Conservation (phyloP, 2,329 filamentous ascomycete species). For the Pseudogymnoascus pannorum region DNA sequence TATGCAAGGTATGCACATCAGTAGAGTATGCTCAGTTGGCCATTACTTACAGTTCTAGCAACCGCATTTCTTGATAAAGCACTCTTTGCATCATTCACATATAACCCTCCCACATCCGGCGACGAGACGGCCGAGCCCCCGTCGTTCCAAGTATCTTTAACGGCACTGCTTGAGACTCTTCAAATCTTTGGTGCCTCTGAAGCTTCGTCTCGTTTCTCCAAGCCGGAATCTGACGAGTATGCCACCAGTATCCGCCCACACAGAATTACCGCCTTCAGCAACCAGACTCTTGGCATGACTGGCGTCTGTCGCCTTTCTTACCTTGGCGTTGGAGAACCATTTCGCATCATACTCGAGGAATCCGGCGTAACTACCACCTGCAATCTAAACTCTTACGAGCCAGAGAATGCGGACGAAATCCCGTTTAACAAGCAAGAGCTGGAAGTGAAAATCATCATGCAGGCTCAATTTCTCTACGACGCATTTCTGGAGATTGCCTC, state of each 20-base stretch:
- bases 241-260: conserved; percentile 55
- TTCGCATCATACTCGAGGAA: conserved; percentile 82
- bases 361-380: conserved; percentile 81
- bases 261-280: conserved; percentile 69
- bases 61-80: conserved; percentile 80
- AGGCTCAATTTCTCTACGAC: conserved; percentile 63
- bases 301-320: conserved; percentile 85
- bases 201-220: conserved; percentile 49
- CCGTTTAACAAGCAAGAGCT: conserved; percentile 77
- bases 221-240: conserved; percentile 52
- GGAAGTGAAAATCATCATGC: conserved; percentile 92
- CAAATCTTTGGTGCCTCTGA: conserved; percentile 92
- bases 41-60: conserved; percentile 36
- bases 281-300: conserved; percentile 72
- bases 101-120: conserved; percentile 43
- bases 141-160: conserved; percentile 79
- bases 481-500: conserved; percentile 58
- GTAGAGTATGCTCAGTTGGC: background rate
- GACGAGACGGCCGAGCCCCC: conserved; percentile 41
- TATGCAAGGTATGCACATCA: conserved; percentile 68
- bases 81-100: conserved; percentile 79
- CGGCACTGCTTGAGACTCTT: conserved; percentile 82
- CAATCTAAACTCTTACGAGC: conserved; percentile 80
- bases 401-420: conserved; percentile 69
- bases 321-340: conserved; percentile 62